phyloP scores from a whole-genome alignment of 305 asterid genomes.

The Fraxinus paxiana region DNA sequence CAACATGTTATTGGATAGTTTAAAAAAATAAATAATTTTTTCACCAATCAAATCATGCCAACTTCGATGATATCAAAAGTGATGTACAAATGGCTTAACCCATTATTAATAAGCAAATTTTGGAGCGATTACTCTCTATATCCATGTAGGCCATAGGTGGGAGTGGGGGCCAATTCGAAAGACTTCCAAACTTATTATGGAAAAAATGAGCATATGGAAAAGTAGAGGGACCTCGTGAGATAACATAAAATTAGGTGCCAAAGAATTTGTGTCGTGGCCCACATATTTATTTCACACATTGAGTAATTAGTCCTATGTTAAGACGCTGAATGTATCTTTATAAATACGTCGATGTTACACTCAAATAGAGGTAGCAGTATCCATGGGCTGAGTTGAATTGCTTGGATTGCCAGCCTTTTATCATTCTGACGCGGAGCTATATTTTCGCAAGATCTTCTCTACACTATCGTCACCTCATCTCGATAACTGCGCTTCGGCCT shows the following conservation, averaged over 20 bases:
- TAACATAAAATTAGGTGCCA: constrained; percentile 32
- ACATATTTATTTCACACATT: background rate
- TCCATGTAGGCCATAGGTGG: background rate
- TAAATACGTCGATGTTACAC: background rate
- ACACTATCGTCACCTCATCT: background rate
- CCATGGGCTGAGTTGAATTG: background rate
- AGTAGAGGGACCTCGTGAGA: constrained; percentile 9
- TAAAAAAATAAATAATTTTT: too few species aligned
- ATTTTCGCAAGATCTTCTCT: too few species aligned
- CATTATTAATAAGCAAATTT: background rate
- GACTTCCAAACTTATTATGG: background rate
- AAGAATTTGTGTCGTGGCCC: background rate
- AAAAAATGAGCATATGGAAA: constrained; percentile 10
- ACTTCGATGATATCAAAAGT: background rate
- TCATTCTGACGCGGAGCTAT: too few species aligned
- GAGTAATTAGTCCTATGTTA: background rate
- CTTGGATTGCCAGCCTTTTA: background rate
- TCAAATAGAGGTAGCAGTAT: background rate
- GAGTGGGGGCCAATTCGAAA: background rate
- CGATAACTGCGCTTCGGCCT: background rate
- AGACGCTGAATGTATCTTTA: background rate
- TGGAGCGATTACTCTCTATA: background rate
- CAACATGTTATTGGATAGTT: too few species aligned
- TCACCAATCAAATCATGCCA: background rate
- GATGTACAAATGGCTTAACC: background rate